phyloP scores from a whole-genome alignment of 148 eudicot genomes.

The Vaccinium macrocarpon region DNA sequence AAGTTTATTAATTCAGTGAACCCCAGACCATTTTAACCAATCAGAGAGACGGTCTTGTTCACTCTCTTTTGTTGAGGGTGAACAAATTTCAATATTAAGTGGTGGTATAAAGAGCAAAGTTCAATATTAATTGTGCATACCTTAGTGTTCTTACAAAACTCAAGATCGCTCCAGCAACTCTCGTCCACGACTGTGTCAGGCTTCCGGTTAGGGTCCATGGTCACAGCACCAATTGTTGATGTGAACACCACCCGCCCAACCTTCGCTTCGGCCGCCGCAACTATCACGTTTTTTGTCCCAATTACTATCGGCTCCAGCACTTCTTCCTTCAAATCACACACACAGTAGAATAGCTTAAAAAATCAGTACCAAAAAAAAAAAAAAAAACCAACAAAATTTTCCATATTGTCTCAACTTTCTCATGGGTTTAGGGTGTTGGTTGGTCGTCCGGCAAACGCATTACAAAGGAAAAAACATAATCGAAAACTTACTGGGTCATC shows the following conservation, averaged over 20 bases:
- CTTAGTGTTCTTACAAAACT: conserved; percentile 92
- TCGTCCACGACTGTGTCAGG: conserved; percentile 79
- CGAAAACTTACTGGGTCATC: conserved; percentile 71
- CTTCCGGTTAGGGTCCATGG: conserved; percentile 81
- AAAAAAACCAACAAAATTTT: background rate
- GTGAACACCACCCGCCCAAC: conserved; percentile 92
- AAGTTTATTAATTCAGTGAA: too few relatives aligned
- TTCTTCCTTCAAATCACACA: conserved; percentile 56
- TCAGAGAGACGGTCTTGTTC: too few relatives aligned
- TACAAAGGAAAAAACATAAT: background rate
- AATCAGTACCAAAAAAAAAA: too few relatives aligned
- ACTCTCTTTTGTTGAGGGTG: too few relatives aligned
- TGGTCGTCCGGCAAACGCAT: too few relatives aligned
- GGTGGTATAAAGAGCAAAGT: background rate
- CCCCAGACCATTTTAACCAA: too few relatives aligned
- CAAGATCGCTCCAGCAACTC: conserved; percentile 95
- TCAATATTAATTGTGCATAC: conserved; percentile 13
- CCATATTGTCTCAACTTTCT: background rate
- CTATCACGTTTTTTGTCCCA: conserved; percentile 75
- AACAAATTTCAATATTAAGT: too few relatives aligned
- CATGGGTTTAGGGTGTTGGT: background rate
- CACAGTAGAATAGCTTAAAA: background rate
- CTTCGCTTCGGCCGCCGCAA: conserved; percentile 67
- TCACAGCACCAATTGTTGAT: conserved; percentile 84
- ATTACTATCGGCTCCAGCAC: conserved; percentile 95